A percentile compares a stretch with the other conserved stretches of the same genome.
Evolutionary conservation across 805 yeast genomes (phyloP).

Genomic region (Hanseniaspora taiwanica): DNA sequence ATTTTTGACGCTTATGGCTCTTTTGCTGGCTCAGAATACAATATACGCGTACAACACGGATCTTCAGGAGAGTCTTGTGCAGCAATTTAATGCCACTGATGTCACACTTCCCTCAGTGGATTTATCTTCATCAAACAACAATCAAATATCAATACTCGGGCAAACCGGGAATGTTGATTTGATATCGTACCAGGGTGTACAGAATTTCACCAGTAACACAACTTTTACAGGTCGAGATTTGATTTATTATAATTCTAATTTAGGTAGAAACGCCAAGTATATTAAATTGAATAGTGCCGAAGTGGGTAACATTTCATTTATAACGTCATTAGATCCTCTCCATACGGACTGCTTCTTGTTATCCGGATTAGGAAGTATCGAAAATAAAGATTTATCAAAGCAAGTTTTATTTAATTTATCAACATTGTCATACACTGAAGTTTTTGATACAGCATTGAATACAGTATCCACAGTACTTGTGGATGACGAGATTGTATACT

Average conservation of each 20-base stretch:
- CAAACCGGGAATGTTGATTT: conserved; percentile 2
- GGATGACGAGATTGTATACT: conserved; percentile 43
- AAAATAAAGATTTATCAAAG: conserved; percentile 14
- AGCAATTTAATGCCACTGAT: neutral
- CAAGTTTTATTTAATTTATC: conserved; percentile 25
- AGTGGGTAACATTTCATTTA: conserved; percentile 1
- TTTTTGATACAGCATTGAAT: conserved; percentile 15
- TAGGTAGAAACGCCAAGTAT: conserved; percentile 1
- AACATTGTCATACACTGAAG: conserved; percentile 12
- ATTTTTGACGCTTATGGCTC: neutral
- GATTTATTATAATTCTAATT: conserved; percentile 4
- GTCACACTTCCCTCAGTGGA: conserved; percentile 1
- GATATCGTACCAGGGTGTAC: conserved; percentile 18
- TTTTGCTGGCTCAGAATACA: neutral
- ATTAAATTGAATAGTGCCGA: conserved; percentile 1
- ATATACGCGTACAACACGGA: neutral
- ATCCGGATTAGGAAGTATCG: conserved; percentile 21
- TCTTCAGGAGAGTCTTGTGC: neutral
- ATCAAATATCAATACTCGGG: conserved; percentile 1
- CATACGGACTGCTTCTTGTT: conserved; percentile 23
- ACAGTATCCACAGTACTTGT: conserved; percentile 34
- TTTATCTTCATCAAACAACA: conserved; percentile 3
- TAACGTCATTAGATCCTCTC: conserved; percentile 12
- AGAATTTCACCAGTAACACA: conserved; percentile 17
- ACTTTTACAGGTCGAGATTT: conserved; percentile 3